Evolutionary conservation across 495 filamentous ascomycete species (phyloP).

Genomic region (Recurvomyces mirabilis): DNA sequence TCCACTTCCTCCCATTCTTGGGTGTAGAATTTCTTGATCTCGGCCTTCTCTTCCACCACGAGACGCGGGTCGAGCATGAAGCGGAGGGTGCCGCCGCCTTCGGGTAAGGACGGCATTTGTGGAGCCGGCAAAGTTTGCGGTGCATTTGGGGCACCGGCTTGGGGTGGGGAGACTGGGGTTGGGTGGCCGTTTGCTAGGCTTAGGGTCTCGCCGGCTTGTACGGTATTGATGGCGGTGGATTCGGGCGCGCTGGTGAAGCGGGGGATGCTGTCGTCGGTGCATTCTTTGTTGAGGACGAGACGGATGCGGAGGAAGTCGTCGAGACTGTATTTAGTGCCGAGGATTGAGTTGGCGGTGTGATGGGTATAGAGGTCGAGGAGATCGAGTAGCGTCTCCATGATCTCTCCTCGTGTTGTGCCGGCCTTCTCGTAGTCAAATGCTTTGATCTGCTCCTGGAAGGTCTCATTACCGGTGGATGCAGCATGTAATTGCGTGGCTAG

Average conservation of each 20-base stretch:
- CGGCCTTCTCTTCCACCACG: constrained; percentile 56
- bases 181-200: constrained; percentile 24
- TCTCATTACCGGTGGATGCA: constrained; percentile 26
- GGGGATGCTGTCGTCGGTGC: constrained; percentile 41
- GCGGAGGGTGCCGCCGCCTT: constrained; percentile 55
- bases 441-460: constrained; percentile 28
- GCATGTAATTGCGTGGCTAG: constrained; percentile 59
- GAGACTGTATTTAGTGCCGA: constrained; percentile 58
- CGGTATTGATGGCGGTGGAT: not conserved
- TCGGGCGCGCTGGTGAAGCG: constrained; percentile 37
- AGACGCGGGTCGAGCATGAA: constrained; percentile 81
- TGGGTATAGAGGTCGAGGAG: constrained; percentile 81
- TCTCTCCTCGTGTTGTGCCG: constrained; percentile 51
- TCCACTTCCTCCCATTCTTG: constrained; percentile 72
- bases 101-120: constrained; percentile 11
- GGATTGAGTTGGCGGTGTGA: constrained; percentile 56
- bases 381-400: constrained; percentile 79
- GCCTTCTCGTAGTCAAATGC: constrained; percentile 41
- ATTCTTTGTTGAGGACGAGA: constrained; percentile 72
- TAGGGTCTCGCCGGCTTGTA: constrained; percentile 28
- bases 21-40: constrained; percentile 56
- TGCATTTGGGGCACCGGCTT: constrained; percentile 1
- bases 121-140: not conserved
- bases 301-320: constrained; percentile 72
- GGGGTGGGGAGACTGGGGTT: constrained; percentile 15